phyloP scores from a whole-genome alignment of 1,139 yeast species.

The Saccharomyces pastorianus region DNA sequence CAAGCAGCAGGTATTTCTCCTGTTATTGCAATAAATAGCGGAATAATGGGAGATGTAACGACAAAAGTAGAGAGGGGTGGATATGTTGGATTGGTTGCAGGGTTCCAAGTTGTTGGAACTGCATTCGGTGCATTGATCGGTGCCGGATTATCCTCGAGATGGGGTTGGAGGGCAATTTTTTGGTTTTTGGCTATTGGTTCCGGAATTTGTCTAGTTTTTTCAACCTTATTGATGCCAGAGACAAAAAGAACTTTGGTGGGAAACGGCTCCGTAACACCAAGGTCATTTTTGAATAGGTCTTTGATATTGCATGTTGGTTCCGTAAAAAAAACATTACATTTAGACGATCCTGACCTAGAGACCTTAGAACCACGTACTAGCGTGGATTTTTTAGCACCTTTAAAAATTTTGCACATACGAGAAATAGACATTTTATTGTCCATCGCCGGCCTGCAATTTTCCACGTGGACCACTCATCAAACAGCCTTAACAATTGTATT shows the following conservation, averaged over 20 bases:
- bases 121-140: slow-evolving; percentile 75
- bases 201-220: slow-evolving; percentile 36
- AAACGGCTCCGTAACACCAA: slow-evolving; percentile 45
- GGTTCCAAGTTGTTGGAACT: slow-evolving; percentile 61
- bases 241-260: slow-evolving; percentile 64
- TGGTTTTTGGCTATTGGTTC: slow-evolving; percentile 63
- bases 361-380: slow-evolving; percentile 28
- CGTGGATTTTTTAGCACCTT: slow-evolving; percentile 40
- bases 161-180: slow-evolving; percentile 71
- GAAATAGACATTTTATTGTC: slow-evolving; percentile 36
- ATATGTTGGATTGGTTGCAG: slow-evolving; percentile 51
- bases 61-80: slow-evolving; percentile 58
- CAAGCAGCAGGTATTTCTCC: slow-evolving; percentile 71
- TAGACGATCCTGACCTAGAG: slow-evolving; percentile 29
- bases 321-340: slow-evolving; percentile 23
- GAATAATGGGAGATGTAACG: slow-evolving; percentile 62
- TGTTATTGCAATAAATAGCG: slow-evolving; percentile 56
- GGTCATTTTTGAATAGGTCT: slow-evolving; percentile 34
- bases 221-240: slow-evolving; percentile 52
- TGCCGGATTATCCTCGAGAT: slow-evolving; percentile 48
- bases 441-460: slow-evolving; percentile 54
- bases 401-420: slow-evolving; percentile 35
- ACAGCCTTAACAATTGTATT: slow-evolving; percentile 56
- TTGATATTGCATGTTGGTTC: slow-evolving; percentile 34
- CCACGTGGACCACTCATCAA: slow-evolving; percentile 59